phyloP scores from a whole-genome alignment of 768 basidiomycete genomes.

The Gloeophyllum trabeum region DNA sequence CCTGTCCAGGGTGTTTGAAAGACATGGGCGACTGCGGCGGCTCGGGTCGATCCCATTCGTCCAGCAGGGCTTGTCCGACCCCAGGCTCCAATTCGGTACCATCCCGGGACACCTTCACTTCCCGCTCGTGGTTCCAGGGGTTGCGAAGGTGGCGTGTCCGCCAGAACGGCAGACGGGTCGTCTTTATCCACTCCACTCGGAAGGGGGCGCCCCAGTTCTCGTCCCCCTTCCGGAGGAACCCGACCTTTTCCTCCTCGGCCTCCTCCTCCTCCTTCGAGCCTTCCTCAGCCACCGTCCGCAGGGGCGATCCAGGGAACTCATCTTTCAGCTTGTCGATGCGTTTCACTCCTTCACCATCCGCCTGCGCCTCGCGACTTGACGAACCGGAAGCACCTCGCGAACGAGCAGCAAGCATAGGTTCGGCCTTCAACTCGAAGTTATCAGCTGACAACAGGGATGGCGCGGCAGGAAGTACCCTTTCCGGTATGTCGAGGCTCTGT shows the following conservation, averaged over 20 bases:
- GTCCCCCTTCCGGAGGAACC: slow-evolving; percentile 12
- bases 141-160: slow-evolving; percentile 76
- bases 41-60: slow-evolving; percentile 48
- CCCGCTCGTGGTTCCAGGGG: slow-evolving; percentile 83
- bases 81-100: slow-evolving; percentile 87
- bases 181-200: slow-evolving; percentile 73
- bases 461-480: slow-evolving; percentile 3
- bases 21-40: slow-evolving; percentile 10
- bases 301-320: not conserved
- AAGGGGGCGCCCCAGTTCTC: slow-evolving; percentile 68
- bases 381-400: slow-evolving; percentile 1
- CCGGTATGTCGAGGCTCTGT: slow-evolving; percentile 21
- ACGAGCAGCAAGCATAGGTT: slow-evolving; percentile 26
- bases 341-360: not conserved
- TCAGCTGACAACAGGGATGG: slow-evolving; percentile 5
- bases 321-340: not conserved
- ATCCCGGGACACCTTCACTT: slow-evolving; percentile 76
- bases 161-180: slow-evolving; percentile 59
- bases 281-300: slow-evolving; percentile 3
- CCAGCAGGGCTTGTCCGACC: slow-evolving; percentile 55
- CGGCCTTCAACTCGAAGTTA: slow-evolving; percentile 26
- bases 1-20: not conserved
- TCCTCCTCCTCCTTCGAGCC: slow-evolving; percentile 7
- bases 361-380: slow-evolving; percentile 10
- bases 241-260: slow-evolving; percentile 15